Evolutionary conservation across 768 basidiomycete genomes (phyloP), one percentile per base, ranked within the genome.

Genomic region (Neoboletus brunneissimus): DNA sequence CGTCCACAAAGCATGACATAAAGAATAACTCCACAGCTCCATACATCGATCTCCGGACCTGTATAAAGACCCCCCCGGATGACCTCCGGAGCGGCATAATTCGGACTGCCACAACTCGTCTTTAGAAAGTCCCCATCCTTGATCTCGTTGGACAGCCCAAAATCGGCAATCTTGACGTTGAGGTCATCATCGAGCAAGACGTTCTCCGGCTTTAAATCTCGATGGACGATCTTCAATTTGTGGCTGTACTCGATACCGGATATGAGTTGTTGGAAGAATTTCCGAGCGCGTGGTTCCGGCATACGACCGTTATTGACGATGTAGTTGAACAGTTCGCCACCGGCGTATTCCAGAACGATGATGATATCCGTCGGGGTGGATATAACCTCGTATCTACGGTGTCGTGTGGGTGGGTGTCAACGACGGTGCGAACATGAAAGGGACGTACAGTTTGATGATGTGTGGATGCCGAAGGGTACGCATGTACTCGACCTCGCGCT

Each of bases 81-180:
- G 65, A 99, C 96, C 68, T 99, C 97, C 2, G 97, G 97, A 0
- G 97, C 96, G 53, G 97, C 97, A 65, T 99, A 99, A 72, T 99
- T 98, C 1, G 97, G 97, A 69, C 92, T 94, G 1, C 97, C 96
- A 71, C 97, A 99, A 63, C 92, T 95, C 10, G 97, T 99, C 66
- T 94, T 93, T 54, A 99, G 77, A 72, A 98, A 98, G 67, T 94
- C 93, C 1, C 96, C 97, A 64, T 98, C 96, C 66, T 87, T 88
- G 77, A 98, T 95, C 69, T 95, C 89, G 71, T 95, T 98, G 3
- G 91, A 91, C 51, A 99, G 78, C 2, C 97, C 97, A 70, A 98
- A 99, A 77, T 99, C 97, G n/a, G 94, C 95, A 59, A 99, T 98
- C 75, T 99, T 99, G 75, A 98, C 87, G 65, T 91, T 91, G 57